Evolutionary conservation across 805 yeast species (phyloP).

Genomic region (Yarrowia deformans): DNA sequence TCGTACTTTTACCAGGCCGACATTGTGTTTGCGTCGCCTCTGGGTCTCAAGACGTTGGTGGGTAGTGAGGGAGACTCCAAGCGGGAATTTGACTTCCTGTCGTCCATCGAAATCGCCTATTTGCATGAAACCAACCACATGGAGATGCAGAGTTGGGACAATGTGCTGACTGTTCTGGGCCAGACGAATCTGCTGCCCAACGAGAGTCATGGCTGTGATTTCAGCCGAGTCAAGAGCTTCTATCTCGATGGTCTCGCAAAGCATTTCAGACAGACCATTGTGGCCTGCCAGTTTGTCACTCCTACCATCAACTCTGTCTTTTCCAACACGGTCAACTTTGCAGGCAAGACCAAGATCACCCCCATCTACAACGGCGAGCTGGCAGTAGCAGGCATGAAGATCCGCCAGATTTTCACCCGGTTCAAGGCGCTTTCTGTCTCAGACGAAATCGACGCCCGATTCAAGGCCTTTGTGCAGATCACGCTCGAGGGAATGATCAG

Average conservation of each 20-base stretch:
- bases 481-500: constrained; percentile 73
- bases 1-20: constrained; percentile 86
- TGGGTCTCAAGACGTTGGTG: constrained; percentile 81
- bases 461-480: constrained; percentile 77
- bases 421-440: constrained; percentile 62
- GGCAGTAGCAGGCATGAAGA: constrained; percentile 67
- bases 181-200: constrained; percentile 80
- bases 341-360: constrained; percentile 51
- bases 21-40: constrained; percentile 86
- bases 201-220: constrained; percentile 83
- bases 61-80: constrained; percentile 64
- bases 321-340: constrained; percentile 50
- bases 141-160: constrained; percentile 93
- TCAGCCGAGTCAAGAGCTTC: constrained; percentile 92
- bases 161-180: constrained; percentile 69
- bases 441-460: constrained; percentile 81
- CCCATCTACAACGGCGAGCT: constrained; percentile 64
- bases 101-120: constrained; percentile 83
- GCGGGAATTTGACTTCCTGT: constrained; percentile 78
- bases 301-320: constrained; percentile 79
- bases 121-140: constrained; percentile 86
- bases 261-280: constrained; percentile 75
- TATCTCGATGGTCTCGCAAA: constrained; percentile 81
- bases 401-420: constrained; percentile 66
- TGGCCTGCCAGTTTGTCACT: constrained; percentile 76